phyloP scores from a whole-genome alignment of 352 stramenopile species.

The Thraustotheca clavata region DNA sequence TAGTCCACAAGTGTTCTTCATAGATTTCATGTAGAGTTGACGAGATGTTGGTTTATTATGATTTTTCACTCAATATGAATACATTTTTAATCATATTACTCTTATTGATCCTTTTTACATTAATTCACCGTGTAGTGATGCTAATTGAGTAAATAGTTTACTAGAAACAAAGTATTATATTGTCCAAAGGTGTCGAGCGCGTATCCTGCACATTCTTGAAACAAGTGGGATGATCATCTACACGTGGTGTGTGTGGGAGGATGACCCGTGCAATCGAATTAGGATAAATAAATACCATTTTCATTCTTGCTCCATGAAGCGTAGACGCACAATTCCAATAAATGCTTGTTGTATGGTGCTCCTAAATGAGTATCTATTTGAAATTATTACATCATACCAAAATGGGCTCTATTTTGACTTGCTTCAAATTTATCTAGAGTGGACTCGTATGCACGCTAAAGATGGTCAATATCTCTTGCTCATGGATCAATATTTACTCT shows the following conservation, averaged over 20 bases:
- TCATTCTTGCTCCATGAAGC: slow-evolving; percentile 1
- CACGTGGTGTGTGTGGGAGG: background rate
- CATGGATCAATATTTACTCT: slow-evolving; percentile 6
- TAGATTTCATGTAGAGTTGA: no score
- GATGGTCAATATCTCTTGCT: slow-evolving; percentile 9
- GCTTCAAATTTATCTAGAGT: background rate
- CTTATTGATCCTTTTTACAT: no score
- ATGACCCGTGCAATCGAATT: background rate
- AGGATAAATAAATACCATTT: slow-evolving; percentile 4
- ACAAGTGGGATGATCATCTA: slow-evolving; percentile 5
- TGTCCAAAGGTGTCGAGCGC: background rate
- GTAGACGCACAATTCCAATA: background rate
- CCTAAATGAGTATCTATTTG: background rate
- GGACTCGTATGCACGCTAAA: background rate
- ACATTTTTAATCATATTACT: no score
- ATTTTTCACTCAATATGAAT: no score
- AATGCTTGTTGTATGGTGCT: background rate
- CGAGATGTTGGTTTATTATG: no score
- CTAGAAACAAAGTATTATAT: no score
- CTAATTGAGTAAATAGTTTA: no score
- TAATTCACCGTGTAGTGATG: no score
- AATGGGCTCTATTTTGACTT: slow-evolving; percentile 11
- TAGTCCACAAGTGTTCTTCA: no score
- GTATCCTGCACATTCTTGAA: background rate
- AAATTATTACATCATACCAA: slow-evolving; percentile 7